Conservation (phyloP, 1,284 basidiomycete species). For the Trichosporon sp. region DNA sequence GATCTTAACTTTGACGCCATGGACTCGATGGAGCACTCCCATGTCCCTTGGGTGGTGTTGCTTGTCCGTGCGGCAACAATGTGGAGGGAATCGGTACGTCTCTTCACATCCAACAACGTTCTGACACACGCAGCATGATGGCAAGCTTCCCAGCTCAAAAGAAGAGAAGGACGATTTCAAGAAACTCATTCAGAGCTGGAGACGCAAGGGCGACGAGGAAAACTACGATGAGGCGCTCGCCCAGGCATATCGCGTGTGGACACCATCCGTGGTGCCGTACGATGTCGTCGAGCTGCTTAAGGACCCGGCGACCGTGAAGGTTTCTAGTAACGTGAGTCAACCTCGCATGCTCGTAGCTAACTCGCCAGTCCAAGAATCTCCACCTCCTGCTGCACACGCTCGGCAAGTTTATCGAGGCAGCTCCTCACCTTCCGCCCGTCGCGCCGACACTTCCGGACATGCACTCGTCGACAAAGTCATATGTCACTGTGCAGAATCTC, state of each 20-base stretch:
- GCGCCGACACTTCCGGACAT: conserved; percentile 82
- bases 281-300: conserved; percentile 63
- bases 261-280: conserved; percentile 61
- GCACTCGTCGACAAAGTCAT: conserved; percentile 81
- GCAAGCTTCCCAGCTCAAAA: conserved; percentile 46
- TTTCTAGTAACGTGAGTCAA: conserved; percentile 43
- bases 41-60: conserved; percentile 80
- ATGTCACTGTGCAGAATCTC: conserved; percentile 51
- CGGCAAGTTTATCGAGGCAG: conserved; percentile 51
- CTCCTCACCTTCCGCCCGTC: conserved; percentile 55
- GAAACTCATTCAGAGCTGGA: conserved; percentile 39
- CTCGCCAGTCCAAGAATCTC: conserved; percentile 59
- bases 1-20: conserved; percentile 65
- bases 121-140: conserved; percentile 29
- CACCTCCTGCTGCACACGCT: conserved; percentile 81
- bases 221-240: conserved; percentile 90
- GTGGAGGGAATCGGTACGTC: conserved; percentile 58
- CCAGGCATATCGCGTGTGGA: conserved; percentile 71
- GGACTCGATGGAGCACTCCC: conserved; percentile 78
- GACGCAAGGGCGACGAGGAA: conserved; percentile 74
- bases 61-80: conserved; percentile 73
- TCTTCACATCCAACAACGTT: background rate
- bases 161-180: conserved; percentile 78
- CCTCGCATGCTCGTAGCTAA: background rate
- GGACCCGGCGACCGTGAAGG: conserved; percentile 54